Evolutionary conservation across 148 eudicot genomes (phyloP), one percentile per base, ranked within the genome.

Genomic region (Rhododendron ferrugineum): DNA sequence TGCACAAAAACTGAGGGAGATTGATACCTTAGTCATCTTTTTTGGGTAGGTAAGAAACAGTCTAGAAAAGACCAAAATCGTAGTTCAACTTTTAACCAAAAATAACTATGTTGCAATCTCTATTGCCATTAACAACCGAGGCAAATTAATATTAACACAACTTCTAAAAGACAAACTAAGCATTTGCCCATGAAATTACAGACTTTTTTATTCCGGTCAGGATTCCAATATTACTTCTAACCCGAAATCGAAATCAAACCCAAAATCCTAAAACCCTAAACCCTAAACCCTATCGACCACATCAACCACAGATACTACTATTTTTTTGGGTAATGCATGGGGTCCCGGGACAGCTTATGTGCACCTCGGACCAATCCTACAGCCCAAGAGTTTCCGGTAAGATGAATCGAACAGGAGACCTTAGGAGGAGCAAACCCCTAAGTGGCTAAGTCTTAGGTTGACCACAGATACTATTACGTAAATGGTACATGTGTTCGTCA

Each of bases 11-110:
- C 36, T 64, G n/a, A 50, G 77, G 13, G 49, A 79, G 50, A 86
- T 37, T 26, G 23, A 11, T 56, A 92, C 93, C 94, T 86, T 78
- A n/a, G 30, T 22, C 66, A 22, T n/a, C 30, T 23, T 62, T 62
- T 62, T 7, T 23, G 70, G 70, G 30, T 23, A 23, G 11, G 13
- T 23, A 64, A 64, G 68, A 64, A 64, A n/a, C 13, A 8, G 70
- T 64, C 30, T 64, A 30, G 26, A 64, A 0, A 64, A 23, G 13
- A 64, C 70, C 70, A 64, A 72, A 32, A 72, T 32, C 42, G 15
- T 32, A 32, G 9, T 32, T 14, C 77, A 72, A 32, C 7, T 64
- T 64, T 64, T n/a, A 64, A 58, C 64, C 23, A 18, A 58, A 20
- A 58, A 18, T 18, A 58, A 58, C 64, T 22, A 22, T 58, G 26